phyloP scores from a whole-genome alignment of 2,329 filamentous ascomycete species.

The Geosmithia putterillii region DNA sequence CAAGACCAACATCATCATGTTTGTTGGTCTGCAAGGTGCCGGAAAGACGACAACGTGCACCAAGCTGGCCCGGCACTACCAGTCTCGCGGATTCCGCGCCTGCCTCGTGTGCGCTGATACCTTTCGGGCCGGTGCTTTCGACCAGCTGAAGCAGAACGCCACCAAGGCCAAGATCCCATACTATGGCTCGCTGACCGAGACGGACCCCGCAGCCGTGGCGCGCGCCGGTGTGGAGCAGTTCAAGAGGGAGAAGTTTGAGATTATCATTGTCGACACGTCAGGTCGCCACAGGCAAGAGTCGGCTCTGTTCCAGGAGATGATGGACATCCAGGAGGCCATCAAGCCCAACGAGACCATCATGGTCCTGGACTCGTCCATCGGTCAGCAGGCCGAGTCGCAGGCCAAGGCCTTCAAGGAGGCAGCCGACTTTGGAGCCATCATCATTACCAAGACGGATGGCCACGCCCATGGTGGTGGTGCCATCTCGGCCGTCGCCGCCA shows the following conservation, averaged over 20 bases:
- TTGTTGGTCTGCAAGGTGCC: conserved; percentile 92
- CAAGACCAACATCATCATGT: conserved; percentile 96
- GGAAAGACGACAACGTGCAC: conserved; percentile 98
- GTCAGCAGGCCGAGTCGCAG: conserved; percentile 89
- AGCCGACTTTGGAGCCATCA: conserved; percentile 93
- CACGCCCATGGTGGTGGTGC: conserved; percentile 92
- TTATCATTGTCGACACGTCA: conserved; percentile 97
- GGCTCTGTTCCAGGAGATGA: conserved; percentile 94
- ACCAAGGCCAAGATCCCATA: conserved; percentile 99
- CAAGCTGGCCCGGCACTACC: conserved; percentile 90
- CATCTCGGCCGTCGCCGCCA: conserved; percentile 93
- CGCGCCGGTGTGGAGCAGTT: conserved; percentile 97
- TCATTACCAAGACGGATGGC: conserved; percentile 97
- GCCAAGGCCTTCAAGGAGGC: conserved; percentile 95
- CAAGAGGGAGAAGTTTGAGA: conserved; percentile 95
- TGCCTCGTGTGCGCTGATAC: conserved; percentile 96
- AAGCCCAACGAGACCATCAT: conserved; percentile 94
- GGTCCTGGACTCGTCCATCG: conserved; percentile 93
- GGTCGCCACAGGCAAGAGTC: conserved; percentile 91
- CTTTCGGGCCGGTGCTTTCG: conserved; percentile 95
- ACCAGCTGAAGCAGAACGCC: conserved; percentile 97
- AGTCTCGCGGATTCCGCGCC: conserved; percentile 81
- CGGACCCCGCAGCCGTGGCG: conserved; percentile 85
- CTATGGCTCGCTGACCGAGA: conserved; percentile 93
- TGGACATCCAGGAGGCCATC: conserved; percentile 86